Percentiles rank a stretch among this genome's conserved stretches.
phyloP scores from a whole-genome alignment of 2,329 filamentous ascomycete genomes.

The Graphilbum fragrans region DNA sequence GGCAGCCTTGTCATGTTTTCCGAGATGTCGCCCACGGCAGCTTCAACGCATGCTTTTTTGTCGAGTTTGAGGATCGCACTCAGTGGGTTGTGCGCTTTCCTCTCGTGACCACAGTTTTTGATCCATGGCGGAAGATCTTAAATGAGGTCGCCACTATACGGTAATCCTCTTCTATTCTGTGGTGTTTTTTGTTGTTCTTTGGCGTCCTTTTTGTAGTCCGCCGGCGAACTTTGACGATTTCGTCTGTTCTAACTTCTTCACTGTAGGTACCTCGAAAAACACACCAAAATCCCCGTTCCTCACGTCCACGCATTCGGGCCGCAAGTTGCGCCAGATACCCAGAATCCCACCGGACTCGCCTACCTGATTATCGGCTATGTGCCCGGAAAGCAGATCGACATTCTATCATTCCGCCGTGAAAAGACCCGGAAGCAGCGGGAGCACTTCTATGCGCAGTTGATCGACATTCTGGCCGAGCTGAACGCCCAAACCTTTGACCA shows the following conservation, averaged over 20 bases:
- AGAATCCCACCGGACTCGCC: neutral
- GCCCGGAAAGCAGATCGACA: constrained; percentile 11
- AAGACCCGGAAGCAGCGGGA: too few species aligned
- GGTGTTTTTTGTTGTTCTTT: neutral
- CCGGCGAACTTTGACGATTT: too few species aligned
- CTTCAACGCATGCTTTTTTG: constrained; percentile 6
- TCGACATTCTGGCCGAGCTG: constrained; percentile 15
- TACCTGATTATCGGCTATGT: constrained; percentile 14
- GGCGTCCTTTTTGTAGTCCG: neutral
- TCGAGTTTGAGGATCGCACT: constrained; percentile 1
- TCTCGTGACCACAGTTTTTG: constrained; percentile 11
- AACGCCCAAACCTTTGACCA: constrained; percentile 12
- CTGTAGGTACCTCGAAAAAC: constrained; percentile 11
- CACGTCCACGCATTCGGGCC: constrained; percentile 11
- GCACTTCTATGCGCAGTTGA: constrained; percentile 11
- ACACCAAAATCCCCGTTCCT: constrained; percentile 14
- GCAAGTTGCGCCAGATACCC: neutral
- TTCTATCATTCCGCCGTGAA: constrained; percentile 4
- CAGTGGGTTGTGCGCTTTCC: constrained; percentile 15
- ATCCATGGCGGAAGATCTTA: constrained; percentile 14
- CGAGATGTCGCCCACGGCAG: neutral
- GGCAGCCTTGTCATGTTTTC: constrained; percentile 1
- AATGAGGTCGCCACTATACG: constrained; percentile 14
- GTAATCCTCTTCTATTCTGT: neutral
- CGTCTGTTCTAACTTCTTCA: too few species aligned